Percentiles rank a stretch among this genome's conserved stretches.
Conservation (phyloP, 768 basidiomycete genomes). For the Chalciporus sphaerocephalus region DNA sequence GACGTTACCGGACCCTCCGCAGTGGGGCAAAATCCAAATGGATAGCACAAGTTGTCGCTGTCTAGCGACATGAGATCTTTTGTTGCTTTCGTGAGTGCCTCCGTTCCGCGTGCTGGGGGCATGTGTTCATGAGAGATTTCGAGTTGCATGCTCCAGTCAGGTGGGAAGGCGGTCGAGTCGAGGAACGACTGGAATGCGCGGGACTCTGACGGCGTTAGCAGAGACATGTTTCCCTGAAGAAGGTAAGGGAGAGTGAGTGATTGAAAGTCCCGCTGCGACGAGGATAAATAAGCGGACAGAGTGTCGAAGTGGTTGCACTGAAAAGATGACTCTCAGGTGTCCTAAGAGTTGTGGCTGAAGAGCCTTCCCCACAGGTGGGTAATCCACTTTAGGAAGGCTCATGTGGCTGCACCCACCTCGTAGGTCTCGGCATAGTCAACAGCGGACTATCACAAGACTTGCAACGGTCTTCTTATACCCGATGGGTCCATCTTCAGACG, state of each 20-base stretch:
- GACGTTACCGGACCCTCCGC: conserved; percentile 7
- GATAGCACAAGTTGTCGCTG: conserved; percentile 35
- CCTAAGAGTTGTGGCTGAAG: conserved; percentile 28
- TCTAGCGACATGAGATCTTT: conserved; percentile 81
- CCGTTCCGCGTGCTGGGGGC: conserved; percentile 50
- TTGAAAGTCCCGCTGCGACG: background rate
- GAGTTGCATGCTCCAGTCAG: conserved; percentile 46
- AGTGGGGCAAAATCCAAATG: conserved; percentile 16
- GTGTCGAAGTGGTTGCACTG: conserved; percentile 13
- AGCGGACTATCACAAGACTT: background rate
- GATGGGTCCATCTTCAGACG: background rate
- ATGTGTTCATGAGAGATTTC: conserved; percentile 41
- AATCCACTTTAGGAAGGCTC: conserved; percentile 19
- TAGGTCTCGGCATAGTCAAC: background rate
- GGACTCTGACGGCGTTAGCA: conserved; percentile 64
- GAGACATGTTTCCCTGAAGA: conserved; percentile 40
- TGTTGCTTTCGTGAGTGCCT: conserved; percentile 72
- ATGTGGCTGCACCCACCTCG: conserved; percentile 19
- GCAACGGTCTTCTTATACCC: background rate
- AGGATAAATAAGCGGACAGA: background rate
- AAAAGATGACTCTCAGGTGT: conserved; percentile 16
- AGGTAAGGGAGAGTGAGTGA: background rate
- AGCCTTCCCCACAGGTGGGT: conserved; percentile 22
- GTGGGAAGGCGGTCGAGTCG: conserved; percentile 39
- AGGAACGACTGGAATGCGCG: conserved; percentile 69